phyloP scores from a whole-genome alignment of 495 filamentous ascomycete genomes.

The Xylaria nigripes region DNA sequence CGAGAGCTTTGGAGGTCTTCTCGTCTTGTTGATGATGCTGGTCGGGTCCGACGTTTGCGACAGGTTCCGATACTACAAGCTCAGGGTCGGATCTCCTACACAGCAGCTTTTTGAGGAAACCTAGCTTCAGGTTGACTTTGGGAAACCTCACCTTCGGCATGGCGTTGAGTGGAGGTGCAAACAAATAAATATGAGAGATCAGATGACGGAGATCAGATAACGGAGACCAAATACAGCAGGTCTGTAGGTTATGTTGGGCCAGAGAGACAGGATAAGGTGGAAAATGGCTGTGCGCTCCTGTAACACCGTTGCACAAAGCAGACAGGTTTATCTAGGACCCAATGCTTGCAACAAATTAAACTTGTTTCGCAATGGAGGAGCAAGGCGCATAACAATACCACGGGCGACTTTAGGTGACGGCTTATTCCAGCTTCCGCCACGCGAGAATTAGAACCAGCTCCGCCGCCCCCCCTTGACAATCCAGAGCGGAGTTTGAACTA shows the following conservation, averaged over 20 bases:
- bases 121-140: constrained; percentile 13
- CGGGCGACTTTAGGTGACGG: not conserved
- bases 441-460: not conserved
- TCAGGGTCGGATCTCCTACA: not conserved
- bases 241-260: not conserved
- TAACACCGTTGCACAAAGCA: not conserved
- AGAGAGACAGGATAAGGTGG: not conserved
- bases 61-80: not conserved
- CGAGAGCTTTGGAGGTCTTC: not conserved
- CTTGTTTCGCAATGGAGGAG: not conserved
- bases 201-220: not conserved
- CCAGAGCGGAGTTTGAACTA: not conserved
- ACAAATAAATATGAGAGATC: not conserved
- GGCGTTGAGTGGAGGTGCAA: not conserved
- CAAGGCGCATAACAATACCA: not conserved
- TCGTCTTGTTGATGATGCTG: constrained; percentile 13
- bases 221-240: not conserved
- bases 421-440: constrained; percentile 7
- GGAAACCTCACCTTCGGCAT: constrained; percentile 16
- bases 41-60: constrained; percentile 1
- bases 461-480: not conserved
- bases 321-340: not conserved
- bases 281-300: not conserved
- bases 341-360: not conserved
- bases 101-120: constrained; percentile 23